Evolutionary conservation across 768 basidiomycete species (phyloP), one percentile per base, ranked within the genome.

Genomic region (Suillus decipiens): DNA sequence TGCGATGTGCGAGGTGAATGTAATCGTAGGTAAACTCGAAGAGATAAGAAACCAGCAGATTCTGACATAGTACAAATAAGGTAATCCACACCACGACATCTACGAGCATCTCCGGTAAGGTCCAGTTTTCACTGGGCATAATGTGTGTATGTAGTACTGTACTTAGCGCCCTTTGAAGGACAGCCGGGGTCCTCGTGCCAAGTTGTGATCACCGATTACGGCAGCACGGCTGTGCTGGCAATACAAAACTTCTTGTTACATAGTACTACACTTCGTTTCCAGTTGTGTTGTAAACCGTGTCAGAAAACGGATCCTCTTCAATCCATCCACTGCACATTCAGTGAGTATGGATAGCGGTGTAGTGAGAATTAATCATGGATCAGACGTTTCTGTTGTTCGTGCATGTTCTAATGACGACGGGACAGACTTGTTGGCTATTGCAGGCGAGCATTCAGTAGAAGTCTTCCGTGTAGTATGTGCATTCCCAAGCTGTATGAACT

Each of bases 371-470:
- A 73, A 81, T 61, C 89, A 90, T 70, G 81, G 82, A 51, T 80
- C 89, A 31, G 77, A 84, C 39, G 81, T 93, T 57, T 80, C 84
- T 71, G 82, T 83, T 68, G 77, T 93, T 47, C 82, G 85, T 62
- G 82, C 89, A 41, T 89, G 85, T 68, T 78, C 84, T 68, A 79
- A 82, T 68, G 82, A 88, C 63, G 88, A 90, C 65, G 90, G 69
- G 19, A 69, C 73, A 5, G 90, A 91, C 72, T 80, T 94, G 22
- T 69, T 94, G 45, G 92, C 92, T 48, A 71, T 93, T 43, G 91
- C 88, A 43, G 89, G 87, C 47, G 86, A 87, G 63, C 87, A 90
- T 70, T 85, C 88, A 3, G 86, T 93, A 33, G 83, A 92, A 63
- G 79, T 93, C 63, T 73, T 93, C 47, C 80, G 83, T 55, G 79